These are phyloP conservation scores for Mycosphaerelloides madeirae DNA, from an alignment of 2,329 filamentous ascomycete genomes.

Conservation along the genomic window DNA sequence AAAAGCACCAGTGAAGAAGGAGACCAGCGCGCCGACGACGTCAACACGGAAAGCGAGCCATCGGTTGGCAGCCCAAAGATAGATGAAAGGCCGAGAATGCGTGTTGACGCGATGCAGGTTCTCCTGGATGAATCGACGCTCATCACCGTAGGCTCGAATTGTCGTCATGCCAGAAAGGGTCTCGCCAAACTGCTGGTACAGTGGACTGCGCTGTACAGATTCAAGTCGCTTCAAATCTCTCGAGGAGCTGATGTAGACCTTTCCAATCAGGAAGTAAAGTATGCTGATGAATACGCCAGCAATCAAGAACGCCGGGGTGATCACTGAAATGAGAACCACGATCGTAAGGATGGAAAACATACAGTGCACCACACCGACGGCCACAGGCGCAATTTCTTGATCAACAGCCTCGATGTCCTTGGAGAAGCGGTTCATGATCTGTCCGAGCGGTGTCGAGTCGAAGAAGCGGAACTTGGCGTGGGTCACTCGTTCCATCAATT, in stretches of 20 bases:
- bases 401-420: conserved; percentile 94
- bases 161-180: conserved; percentile 92
- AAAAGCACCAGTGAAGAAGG: conserved; percentile 90
- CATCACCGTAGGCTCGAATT: conserved; percentile 92
- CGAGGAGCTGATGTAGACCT: conserved; percentile 88
- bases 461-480: conserved; percentile 97
- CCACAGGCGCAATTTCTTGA: conserved; percentile 89
- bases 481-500: conserved; percentile 71
- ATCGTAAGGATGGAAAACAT: conserved; percentile 73
- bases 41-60: conserved; percentile 95
- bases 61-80: conserved; percentile 91
- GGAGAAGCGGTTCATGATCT: conserved; percentile 97
- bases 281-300: conserved; percentile 78
- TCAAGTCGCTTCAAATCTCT: conserved; percentile 92
- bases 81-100: conserved; percentile 90
- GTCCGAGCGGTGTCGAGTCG: conserved; percentile 88
- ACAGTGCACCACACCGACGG: conserved; percentile 69
- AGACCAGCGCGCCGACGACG: conserved; percentile 80
- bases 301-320: conserved; percentile 87
- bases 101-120: conserved; percentile 85
- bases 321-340: conserved; percentile 75
- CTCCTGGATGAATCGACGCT: conserved; percentile 86
- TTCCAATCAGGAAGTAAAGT: conserved; percentile 76
- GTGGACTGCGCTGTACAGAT: conserved; percentile 85
- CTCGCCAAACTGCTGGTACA: conserved; percentile 98